Conservation (phyloP, 1,139 yeast species). For the Geotrichum candidum region DNA sequence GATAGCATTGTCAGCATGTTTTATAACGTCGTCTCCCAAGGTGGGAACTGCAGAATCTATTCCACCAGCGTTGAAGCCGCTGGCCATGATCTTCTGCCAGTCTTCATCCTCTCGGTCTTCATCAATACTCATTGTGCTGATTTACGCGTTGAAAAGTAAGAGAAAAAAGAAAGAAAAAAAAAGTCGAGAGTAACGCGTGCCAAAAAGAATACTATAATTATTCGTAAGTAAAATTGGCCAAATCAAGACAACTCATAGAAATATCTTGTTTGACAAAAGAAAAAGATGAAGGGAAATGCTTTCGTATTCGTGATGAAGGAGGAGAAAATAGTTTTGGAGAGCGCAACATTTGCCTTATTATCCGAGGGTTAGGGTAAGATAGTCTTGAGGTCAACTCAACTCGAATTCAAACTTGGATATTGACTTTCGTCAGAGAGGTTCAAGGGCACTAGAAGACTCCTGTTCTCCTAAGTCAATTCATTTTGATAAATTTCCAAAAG, state of each 20-base stretch:
- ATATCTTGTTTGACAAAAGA: neutral
- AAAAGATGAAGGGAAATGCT: neutral
- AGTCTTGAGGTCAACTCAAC: too few relatives aligned
- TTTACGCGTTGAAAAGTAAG: neutral
- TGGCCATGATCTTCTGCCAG: slow-evolving; percentile 25
- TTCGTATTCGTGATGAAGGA: neutral
- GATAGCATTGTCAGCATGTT: slow-evolving; percentile 88
- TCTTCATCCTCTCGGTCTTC: slow-evolving; percentile 23
- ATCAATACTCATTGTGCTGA: slow-evolving; percentile 4
- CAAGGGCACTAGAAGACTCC: too few relatives aligned
- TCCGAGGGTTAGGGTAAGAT: slow-evolving; percentile 2
- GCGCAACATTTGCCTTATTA: neutral
- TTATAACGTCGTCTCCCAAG: slow-evolving; percentile 33
- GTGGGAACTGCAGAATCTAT: slow-evolving; percentile 24
- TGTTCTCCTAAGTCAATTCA: too few relatives aligned
- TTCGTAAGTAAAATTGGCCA: neutral
- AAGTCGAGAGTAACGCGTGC: too few relatives aligned
- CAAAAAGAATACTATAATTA: neutral
- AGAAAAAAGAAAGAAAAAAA: neutral
- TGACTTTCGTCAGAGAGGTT: too few relatives aligned
- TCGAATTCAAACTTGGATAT: neutral
- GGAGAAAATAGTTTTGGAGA: neutral
- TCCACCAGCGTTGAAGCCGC: slow-evolving; percentile 24
- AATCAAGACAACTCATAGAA: neutral
- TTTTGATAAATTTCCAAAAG: too few relatives aligned